Conservation (phyloP, 1,284 basidiomycete genomes). For the Fomitopsis pinicola region DNA sequence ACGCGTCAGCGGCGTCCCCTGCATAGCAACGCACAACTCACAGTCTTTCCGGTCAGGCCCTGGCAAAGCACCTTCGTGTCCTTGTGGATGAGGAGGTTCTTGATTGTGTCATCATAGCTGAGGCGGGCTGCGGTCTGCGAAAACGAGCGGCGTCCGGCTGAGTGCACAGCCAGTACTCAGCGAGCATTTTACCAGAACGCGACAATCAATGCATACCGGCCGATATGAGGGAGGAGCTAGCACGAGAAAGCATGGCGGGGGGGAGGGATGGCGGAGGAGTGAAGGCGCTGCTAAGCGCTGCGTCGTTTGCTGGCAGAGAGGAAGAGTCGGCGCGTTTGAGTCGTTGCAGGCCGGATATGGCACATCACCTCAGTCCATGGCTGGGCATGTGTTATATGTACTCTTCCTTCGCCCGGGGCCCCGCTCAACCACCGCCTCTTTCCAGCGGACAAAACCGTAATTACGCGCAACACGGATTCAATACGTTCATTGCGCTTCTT, state of each 20-base stretch:
- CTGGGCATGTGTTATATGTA: neutral
- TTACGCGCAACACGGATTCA: neutral
- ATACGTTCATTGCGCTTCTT: neutral
- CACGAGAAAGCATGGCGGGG: conserved; percentile 51
- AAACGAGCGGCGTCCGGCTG: conserved; percentile 74
- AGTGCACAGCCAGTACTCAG: conserved; percentile 10
- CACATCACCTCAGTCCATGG: neutral
- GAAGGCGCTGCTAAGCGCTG: conserved; percentile 16
- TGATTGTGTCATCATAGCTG: conserved; percentile 86
- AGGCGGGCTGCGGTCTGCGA: conserved; percentile 68
- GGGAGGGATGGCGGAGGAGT: conserved; percentile 11
- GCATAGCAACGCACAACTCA: conserved; percentile 33
- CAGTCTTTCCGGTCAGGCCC: conserved; percentile 97
- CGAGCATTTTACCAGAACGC: neutral
- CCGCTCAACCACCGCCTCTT: neutral
- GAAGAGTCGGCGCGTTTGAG: neutral
- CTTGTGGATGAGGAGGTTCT: conserved; percentile 90
- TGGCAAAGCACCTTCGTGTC: conserved; percentile 95
- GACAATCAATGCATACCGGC: conserved; percentile 38
- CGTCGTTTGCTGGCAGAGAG: conserved; percentile 8
- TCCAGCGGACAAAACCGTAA: neutral
- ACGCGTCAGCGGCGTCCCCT: neutral
- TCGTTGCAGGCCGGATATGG: conserved; percentile 3
- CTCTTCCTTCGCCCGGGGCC: neutral
- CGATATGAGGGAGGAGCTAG: conserved; percentile 50